Conservation (phyloP, 2,329 filamentous ascomycete species). For the Sclerotiophoma versabilis region DNA sequence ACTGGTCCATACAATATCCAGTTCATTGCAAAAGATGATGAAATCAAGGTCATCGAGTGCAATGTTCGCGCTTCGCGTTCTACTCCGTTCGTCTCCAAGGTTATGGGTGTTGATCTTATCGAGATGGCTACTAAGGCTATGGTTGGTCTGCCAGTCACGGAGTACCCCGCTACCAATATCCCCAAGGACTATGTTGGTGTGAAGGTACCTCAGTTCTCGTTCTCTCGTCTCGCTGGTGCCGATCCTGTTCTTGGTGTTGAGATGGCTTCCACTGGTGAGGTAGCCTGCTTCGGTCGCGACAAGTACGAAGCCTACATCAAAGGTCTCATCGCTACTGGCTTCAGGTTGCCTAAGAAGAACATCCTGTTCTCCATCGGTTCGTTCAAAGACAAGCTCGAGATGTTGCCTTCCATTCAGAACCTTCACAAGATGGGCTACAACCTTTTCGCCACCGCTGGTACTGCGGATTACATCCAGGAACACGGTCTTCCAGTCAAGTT, state of each 20-base stretch:
- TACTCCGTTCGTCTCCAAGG: slow-evolving; percentile 98
- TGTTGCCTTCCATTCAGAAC: slow-evolving; percentile 90
- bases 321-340: slow-evolving; percentile 92
- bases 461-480: slow-evolving; percentile 93
- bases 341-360: slow-evolving; percentile 95
- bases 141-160: slow-evolving; percentile 79
- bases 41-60: slow-evolving; percentile 99
- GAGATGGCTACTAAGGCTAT: slow-evolving; percentile 99
- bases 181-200: slow-evolving; percentile 87
- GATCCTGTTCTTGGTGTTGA: slow-evolving; percentile 97
- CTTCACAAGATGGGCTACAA: slow-evolving; percentile 92
- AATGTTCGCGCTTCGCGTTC: slow-evolving; percentile 96
- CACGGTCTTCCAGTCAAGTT: slow-evolving; percentile 92
- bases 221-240: slow-evolving; percentile 93
- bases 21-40: slow-evolving; percentile 99
- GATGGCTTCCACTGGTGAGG: slow-evolving; percentile 98
- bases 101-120: slow-evolving; percentile 96
- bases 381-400: slow-evolving; percentile 97
- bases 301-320: slow-evolving; percentile 99
- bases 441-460: slow-evolving; percentile 94
- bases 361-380: slow-evolving; percentile 94
- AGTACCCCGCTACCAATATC: slow-evolving; percentile 80
- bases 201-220: slow-evolving; percentile 98
- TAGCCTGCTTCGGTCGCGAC: slow-evolving; percentile 92
- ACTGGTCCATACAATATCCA: slow-evolving; percentile 99